Evolutionary conservation across 2,329 filamentous ascomycete genomes (phyloP).

Genomic region (Calonectria pseudoturangicola): DNA sequence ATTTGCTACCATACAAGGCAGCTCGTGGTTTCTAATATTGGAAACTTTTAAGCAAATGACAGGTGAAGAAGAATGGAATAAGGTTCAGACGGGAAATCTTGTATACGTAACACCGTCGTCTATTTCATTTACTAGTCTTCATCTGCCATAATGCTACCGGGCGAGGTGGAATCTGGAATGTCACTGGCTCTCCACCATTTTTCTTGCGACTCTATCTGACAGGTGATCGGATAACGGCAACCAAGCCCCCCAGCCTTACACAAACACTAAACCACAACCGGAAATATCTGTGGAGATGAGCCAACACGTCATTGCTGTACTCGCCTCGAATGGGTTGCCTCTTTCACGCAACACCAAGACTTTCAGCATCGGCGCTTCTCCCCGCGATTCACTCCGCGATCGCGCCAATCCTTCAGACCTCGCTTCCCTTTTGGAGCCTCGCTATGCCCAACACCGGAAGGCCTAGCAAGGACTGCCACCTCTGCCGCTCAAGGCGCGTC

Average conservation of each 20-base stretch:
- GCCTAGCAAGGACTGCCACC: constrained; percentile 64
- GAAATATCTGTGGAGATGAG: constrained; percentile 5
- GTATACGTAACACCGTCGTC: background rate
- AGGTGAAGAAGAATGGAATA: background rate
- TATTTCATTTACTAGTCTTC: background rate
- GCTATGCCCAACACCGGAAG: constrained; percentile 64
- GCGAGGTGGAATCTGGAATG: background rate
- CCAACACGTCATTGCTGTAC: constrained; percentile 35
- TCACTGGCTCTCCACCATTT: background rate
- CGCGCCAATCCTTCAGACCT: constrained; percentile 1
- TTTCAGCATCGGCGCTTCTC: constrained; percentile 9
- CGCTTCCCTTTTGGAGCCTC: constrained; percentile 17
- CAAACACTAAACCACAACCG: constrained; percentile 45
- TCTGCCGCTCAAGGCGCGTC: constrained; percentile 63
- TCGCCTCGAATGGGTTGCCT: constrained; percentile 55
- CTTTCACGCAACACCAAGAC: constrained; percentile 46
- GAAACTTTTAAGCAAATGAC: no score
- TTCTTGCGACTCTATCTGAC: background rate
- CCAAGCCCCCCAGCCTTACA: constrained; percentile 42
- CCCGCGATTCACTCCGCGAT: background rate
- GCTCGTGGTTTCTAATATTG: no score
- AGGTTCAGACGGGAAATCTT: background rate
- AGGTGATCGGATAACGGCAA: constrained; percentile 34
- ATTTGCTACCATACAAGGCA: no score
- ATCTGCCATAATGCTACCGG: background rate